phyloP scores from a whole-genome alignment of 2,329 filamentous ascomycete species.

The Colletotrichum truncatum region DNA sequence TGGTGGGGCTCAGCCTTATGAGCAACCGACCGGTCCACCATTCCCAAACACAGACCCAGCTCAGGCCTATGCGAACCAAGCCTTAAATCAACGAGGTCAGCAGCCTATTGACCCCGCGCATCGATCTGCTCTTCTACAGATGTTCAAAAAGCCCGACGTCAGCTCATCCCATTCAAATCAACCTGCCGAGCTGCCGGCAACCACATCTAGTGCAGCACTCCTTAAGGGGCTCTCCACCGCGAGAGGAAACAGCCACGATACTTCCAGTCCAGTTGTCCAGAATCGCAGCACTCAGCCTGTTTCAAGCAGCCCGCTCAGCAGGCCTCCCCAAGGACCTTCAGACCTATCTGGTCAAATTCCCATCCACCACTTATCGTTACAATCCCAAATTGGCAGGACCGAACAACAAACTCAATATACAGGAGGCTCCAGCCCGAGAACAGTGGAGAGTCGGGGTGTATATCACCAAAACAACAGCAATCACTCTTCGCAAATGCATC shows the following conservation, averaged over 20 bases:
- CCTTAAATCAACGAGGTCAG: conserved; percentile 30
- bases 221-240: conserved; percentile 11
- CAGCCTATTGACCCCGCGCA: conserved; percentile 46
- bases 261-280: background rate
- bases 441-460: background rate
- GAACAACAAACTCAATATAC: background rate
- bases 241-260: background rate
- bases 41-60: background rate
- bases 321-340: conserved; percentile 13
- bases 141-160: conserved; percentile 58
- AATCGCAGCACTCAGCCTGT: conserved; percentile 8
- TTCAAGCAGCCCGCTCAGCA: conserved; percentile 26
- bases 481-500: conserved; percentile 7
- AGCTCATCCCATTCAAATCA: conserved; percentile 6
- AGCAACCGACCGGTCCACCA: background rate
- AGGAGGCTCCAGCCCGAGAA: background rate
- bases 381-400: background rate
- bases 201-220: conserved; percentile 17
- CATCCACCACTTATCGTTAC: conserved; percentile 9
- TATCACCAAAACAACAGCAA: conserved; percentile 6
- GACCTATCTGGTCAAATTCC: conserved; percentile 2
- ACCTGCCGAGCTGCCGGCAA: conserved; percentile 23
- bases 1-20: background rate
- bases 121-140: conserved; percentile 58
- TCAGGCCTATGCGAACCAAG: background rate